Percentiles rank a stretch among this genome's conserved stretches.
Conservation (phyloP, 306 rosid genomes). For the Arachis hypogaea region DNA sequence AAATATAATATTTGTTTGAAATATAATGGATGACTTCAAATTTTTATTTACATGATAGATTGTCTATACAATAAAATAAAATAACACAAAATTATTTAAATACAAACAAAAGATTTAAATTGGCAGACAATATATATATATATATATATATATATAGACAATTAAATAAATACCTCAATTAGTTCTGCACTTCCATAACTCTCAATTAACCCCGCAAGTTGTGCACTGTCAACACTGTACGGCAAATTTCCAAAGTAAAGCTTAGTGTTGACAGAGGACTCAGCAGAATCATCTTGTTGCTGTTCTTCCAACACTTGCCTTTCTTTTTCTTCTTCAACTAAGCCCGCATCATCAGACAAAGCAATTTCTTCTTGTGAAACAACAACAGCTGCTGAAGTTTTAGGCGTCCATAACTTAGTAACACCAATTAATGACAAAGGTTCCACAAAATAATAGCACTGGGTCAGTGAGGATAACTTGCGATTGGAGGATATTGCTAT, state of each 20-base stretch:
- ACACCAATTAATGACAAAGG: constrained; percentile 38
- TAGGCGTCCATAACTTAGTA: constrained; percentile 49
- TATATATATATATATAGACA: no score
- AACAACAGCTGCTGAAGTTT: constrained; percentile 60
- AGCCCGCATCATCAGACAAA: constrained; percentile 45
- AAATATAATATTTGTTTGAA: no score
- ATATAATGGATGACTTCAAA: no score
- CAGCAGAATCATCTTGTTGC: constrained; percentile 42
- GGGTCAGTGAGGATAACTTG: constrained; percentile 41
- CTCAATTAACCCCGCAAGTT: constrained; percentile 89
- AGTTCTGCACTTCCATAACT: constrained; percentile 80
- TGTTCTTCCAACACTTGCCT: constrained; percentile 13
- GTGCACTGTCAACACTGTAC: constrained; percentile 90
- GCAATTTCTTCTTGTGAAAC: constrained; percentile 68
- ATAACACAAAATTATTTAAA: no score
- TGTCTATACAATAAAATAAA: no score
- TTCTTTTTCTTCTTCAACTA: constrained; percentile 5
- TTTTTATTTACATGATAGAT: no score
- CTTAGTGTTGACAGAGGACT: constrained; percentile 56
- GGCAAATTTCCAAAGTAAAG: constrained; percentile 97
- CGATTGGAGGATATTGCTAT: constrained; percentile 50
- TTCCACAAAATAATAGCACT: constrained; percentile 34
- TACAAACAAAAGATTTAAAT: no score
- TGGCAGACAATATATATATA: no score
- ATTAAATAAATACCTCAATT: constrained; percentile 61